Evolutionary conservation across 2,329 filamentous ascomycete species (phyloP).

Genomic region (Colletotrichum kahawae): DNA sequence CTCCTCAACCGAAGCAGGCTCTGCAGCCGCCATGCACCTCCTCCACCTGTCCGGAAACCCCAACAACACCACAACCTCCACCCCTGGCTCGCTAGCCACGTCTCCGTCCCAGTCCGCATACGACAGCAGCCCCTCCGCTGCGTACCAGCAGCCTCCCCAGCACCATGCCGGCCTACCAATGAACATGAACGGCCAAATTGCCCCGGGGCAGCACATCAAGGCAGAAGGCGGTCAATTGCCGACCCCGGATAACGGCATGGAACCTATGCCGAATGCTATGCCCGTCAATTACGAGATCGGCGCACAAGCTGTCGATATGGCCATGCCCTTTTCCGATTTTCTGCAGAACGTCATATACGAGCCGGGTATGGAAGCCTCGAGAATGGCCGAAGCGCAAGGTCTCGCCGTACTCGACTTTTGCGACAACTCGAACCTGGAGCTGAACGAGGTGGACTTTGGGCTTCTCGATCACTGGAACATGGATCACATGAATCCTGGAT

Average conservation of each 20-base stretch:
- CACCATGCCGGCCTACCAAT: slow-evolving; percentile 21
- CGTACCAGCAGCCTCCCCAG: slow-evolving; percentile 26
- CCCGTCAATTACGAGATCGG: slow-evolving; percentile 18
- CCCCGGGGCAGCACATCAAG: slow-evolving; percentile 29
- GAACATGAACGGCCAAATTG: slow-evolving; percentile 30
- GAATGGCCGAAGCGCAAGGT: slow-evolving; percentile 41
- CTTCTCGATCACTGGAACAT: slow-evolving; percentile 55
- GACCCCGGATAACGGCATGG: slow-evolving; percentile 37
- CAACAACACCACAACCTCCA: slow-evolving; percentile 30
- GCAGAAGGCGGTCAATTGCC: slow-evolving; percentile 38
- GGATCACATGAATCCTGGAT: slow-evolving; percentile 36
- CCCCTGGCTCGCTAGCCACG: slow-evolving; percentile 20
- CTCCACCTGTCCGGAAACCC: slow-evolving; percentile 45
- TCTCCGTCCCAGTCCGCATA: slow-evolving; percentile 24
- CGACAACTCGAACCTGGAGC: slow-evolving; percentile 52
- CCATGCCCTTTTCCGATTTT: slow-evolving; percentile 53
- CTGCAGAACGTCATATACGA: slow-evolving; percentile 56
- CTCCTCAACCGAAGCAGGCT: slow-evolving; percentile 39
- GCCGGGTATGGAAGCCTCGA: slow-evolving; percentile 39
- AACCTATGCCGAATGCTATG: slow-evolving; percentile 25
- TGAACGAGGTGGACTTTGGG: slow-evolving; percentile 58
- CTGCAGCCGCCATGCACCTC: slow-evolving; percentile 47
- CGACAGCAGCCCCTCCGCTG: slow-evolving; percentile 23
- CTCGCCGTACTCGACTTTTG: slow-evolving; percentile 55
- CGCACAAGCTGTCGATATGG: slow-evolving; percentile 5